Conservation (phyloP, 768 basidiomycete genomes). For the Tulasnella sp. region DNA sequence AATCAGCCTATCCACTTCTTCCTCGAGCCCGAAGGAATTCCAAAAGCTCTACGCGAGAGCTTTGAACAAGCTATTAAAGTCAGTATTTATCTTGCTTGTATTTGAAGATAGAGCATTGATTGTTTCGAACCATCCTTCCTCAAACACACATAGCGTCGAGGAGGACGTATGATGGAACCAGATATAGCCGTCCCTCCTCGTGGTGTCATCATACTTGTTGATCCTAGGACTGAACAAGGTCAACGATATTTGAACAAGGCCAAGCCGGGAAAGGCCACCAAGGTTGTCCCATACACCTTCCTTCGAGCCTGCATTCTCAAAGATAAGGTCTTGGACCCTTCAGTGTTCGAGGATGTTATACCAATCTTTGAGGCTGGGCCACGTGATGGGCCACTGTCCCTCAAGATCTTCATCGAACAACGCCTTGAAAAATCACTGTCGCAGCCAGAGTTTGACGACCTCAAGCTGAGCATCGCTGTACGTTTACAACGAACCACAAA, state of each 20-base stretch:
- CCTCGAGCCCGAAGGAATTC: neutral
- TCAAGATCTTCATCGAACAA: neutral
- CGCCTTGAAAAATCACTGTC: neutral
- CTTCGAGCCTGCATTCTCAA: constrained; percentile 12
- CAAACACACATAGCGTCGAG: neutral
- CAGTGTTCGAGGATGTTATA: neutral
- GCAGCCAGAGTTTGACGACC: neutral
- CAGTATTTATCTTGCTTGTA: neutral
- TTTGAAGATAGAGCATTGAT: too few relatives aligned
- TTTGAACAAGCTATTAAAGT: constrained; percentile 4
- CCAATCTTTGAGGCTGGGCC: constrained; percentile 1
- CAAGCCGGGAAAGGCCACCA: neutral
- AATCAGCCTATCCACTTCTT: constrained; percentile 11
- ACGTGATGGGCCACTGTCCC: neutral
- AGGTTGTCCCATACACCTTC: constrained; percentile 7
- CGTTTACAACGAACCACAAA: neutral
- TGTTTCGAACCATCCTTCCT: too few relatives aligned
- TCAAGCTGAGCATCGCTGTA: constrained; percentile 4
- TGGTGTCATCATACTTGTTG: constrained; percentile 9
- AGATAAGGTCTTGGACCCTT: neutral
- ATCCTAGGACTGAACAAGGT: neutral
- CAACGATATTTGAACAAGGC: neutral
- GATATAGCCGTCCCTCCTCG: neutral
- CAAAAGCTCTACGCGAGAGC: neutral
- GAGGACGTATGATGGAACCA: neutral